Evolutionary conservation across 2,329 filamentous ascomycete genomes (phyloP).

Genomic region (Verticillium albo-atrum): DNA sequence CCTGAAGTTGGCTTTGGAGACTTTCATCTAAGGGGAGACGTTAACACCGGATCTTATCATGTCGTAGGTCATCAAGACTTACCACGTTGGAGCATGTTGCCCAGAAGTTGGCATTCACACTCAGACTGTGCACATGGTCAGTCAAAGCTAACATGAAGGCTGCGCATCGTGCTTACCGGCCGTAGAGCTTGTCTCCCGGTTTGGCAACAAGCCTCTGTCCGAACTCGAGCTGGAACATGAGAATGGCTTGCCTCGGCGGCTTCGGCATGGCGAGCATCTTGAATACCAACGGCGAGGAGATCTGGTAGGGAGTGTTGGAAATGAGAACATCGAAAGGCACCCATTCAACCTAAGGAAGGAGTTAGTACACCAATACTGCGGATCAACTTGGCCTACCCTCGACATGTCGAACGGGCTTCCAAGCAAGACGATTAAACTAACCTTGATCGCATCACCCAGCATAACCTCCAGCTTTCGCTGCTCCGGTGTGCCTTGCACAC

Average conservation of each 20-base stretch:
- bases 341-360: slow-evolving; percentile 15
- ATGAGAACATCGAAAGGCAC: slow-evolving; percentile 82
- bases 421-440: neutral
- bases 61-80: neutral
- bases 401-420: neutral
- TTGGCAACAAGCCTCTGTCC: slow-evolving; percentile 84
- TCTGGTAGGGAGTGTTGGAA: slow-evolving; percentile 64
- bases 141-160: neutral
- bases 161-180: slow-evolving; percentile 52
- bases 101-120: slow-evolving; percentile 15
- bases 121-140: slow-evolving; percentile 7
- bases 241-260: slow-evolving; percentile 76
- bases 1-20: slow-evolving; percentile 68
- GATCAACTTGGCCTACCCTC: neutral
- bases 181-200: slow-evolving; percentile 39
- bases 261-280: slow-evolving; percentile 78
- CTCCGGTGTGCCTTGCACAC: slow-evolving; percentile 83
- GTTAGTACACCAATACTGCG: neutral
- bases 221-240: slow-evolving; percentile 97
- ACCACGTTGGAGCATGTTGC: slow-evolving; percentile 13
- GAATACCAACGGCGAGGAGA: slow-evolving; percentile 89
- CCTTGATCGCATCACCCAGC: slow-evolving; percentile 68
- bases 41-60: neutral
- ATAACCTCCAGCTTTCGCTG: slow-evolving; percentile 83
- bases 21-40: slow-evolving; percentile 10